A percentile compares a stretch with the other conserved stretches of the same genome.
Evolutionary conservation across 192 early-diverging fungal species (phyloP).

Genomic region (Mortierella alpina): DNA sequence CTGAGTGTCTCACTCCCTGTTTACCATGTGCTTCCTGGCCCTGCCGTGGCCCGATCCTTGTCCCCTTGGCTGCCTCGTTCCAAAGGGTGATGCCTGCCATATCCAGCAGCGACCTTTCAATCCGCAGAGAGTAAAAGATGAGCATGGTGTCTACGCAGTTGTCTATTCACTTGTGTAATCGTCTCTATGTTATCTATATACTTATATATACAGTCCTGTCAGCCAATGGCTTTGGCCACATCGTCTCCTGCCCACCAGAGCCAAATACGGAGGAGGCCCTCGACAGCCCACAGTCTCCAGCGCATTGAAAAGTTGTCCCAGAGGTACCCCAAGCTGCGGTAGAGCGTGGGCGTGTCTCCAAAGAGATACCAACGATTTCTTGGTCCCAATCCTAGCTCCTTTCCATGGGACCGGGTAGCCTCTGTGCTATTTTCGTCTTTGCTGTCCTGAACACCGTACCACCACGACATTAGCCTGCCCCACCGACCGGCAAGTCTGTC

Average conservation of each 20-base stretch:
- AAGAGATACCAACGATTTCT: constrained; percentile 57
- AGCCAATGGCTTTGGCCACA: constrained; percentile 37
- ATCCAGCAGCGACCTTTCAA: too few relatives aligned
- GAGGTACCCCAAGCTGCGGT: constrained; percentile 42
- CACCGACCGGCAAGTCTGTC: constrained; percentile 28
- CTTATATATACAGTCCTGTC: not conserved
- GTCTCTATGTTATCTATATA: not conserved
- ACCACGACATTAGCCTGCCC: constrained; percentile 36
- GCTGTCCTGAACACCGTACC: constrained; percentile 30
- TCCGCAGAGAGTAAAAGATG: too few relatives aligned
- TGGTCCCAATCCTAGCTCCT: constrained; percentile 40
- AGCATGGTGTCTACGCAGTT: not conserved
- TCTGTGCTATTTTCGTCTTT: constrained; percentile 38
- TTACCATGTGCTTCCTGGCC: too few relatives aligned
- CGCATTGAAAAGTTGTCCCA: constrained; percentile 50
- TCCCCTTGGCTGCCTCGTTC: too few relatives aligned
- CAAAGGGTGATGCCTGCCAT: too few relatives aligned
- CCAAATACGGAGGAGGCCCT: constrained; percentile 40
- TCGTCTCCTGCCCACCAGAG: constrained; percentile 57
- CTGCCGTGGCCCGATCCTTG: too few relatives aligned
- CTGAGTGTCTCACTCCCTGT: too few relatives aligned
- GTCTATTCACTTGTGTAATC: not conserved
- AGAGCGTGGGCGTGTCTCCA: constrained; percentile 53
- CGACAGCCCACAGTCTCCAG: constrained; percentile 45
- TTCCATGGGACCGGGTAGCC: constrained; percentile 41